Conservation (phyloP, 2,329 filamentous ascomycete species). For the Samsoniella hepiali region DNA sequence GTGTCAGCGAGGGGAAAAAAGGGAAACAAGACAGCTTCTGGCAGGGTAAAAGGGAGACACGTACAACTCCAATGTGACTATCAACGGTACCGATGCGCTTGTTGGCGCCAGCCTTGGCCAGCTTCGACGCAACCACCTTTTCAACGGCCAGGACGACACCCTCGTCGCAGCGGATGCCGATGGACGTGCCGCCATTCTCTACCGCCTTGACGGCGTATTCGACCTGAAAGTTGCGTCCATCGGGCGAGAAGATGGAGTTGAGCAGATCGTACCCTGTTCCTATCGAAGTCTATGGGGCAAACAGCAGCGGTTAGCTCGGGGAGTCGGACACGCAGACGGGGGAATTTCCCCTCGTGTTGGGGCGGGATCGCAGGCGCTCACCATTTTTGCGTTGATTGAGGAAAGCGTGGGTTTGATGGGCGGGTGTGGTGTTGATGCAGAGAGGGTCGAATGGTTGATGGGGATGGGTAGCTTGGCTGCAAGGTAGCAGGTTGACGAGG, state of each 20-base stretch:
- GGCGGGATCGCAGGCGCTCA: not conserved
- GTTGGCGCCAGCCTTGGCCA: conserved; percentile 92
- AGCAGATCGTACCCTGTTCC: conserved; percentile 98
- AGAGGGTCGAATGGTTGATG: conserved; percentile 1
- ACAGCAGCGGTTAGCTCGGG: not conserved
- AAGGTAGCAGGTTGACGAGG: conserved; percentile 9
- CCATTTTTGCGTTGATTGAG: conserved; percentile 9
- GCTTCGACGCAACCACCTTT: conserved; percentile 93
- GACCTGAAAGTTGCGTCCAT: conserved; percentile 98
- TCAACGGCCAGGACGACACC: conserved; percentile 94
- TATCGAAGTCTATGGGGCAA: conserved; percentile 84
- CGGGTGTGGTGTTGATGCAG: conserved; percentile 12
- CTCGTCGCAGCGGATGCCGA: conserved; percentile 96
- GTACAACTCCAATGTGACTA: conserved; percentile 86
- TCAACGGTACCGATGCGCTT: conserved; percentile 96
- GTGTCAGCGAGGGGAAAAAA: not conserved
- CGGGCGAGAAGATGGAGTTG: conserved; percentile 99
- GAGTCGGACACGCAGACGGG: not conserved
- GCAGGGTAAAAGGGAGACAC: conserved; percentile 30
- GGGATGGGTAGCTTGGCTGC: conserved; percentile 8
- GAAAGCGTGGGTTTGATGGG: conserved; percentile 5
- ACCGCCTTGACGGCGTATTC: conserved; percentile 99
- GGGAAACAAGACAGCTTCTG: not conserved
- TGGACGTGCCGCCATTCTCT: conserved; percentile 92
- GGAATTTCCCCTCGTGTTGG: not conserved